Evolutionary conservation across 164 flowering plant genomes (phyloP), one percentile per base, ranked within the genome.

Genomic region (Berberis vulgaris): DNA sequence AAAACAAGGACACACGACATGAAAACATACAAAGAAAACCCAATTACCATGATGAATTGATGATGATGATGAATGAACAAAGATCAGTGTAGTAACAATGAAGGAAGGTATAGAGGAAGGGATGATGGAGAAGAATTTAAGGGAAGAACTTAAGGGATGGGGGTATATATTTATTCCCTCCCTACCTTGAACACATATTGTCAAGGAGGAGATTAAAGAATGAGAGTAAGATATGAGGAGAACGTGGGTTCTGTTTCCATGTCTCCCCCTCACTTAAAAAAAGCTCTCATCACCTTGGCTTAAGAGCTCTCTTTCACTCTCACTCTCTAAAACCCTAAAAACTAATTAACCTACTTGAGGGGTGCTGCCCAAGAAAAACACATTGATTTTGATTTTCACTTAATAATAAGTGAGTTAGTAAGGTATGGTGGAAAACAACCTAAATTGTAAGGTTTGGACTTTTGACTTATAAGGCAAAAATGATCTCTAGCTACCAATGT

Each of bases 161-260:
- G 75, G 75, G 77, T 6, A 77, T 71, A 80, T 73, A 82, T 76
- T 77, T 74, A 80, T 75, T 79, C 79, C 76, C 77, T 79, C 76
- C 80, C 63, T 69, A 61, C 70, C 66, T 77, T 75, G 74, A 79
- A 66, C 61, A 60, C 76, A 72, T 75, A 71, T 81, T 80, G 76
- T 76, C 77, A 72, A 76, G 57, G 54, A 61, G 57, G 68, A 45
- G 60, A 40, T 40, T 40, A 76, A 74, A 71, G 67, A 61, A 74
- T 63, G 54, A 49, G 70, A 75, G 77, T 67, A 70, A 67, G 79
- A 80, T 72, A 70, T 71, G 85, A 78, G 76, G 83, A 81, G 93
- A 88, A 91, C 97, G 88, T 91, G 97, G 89, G 93, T 9, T 73
- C 79, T 88, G 97, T 85, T 83, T 75, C 87, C 74, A 65, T 86